A percentile compares a stretch with the other conserved stretches of the same genome.
Evolutionary conservation across 768 basidiomycete species (phyloP).

Genomic region (Dentipellis fragilis): DNA sequence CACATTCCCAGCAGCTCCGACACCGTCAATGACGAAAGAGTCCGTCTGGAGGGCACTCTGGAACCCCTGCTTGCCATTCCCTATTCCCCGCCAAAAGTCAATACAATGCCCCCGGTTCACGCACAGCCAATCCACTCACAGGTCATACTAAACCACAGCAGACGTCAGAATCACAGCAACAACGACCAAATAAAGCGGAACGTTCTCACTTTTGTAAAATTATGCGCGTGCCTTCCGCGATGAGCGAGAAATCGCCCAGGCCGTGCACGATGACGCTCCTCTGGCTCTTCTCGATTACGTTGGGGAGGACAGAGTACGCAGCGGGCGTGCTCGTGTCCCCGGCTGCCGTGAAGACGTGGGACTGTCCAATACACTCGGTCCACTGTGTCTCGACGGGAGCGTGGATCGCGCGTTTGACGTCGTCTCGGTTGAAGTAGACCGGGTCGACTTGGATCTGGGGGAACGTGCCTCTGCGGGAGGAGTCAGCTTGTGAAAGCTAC

Average conservation of each 20-base stretch:
- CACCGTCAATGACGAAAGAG: conserved; percentile 10
- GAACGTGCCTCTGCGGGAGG: conserved; percentile 7
- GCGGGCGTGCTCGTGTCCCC: conserved; percentile 4
- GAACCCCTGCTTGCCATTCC: conserved; percentile 11
- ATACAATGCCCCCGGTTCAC: too few species aligned
- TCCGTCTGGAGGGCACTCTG: conserved; percentile 4
- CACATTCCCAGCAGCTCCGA: conserved; percentile 9
- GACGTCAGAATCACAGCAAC: not conserved
- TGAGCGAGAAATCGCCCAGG: conserved; percentile 3
- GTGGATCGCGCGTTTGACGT: conserved; percentile 14
- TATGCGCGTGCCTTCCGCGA: conserved; percentile 9
- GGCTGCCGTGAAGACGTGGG: conserved; percentile 1
- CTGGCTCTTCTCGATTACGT: conserved; percentile 2
- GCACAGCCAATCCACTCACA: conserved; percentile 2
- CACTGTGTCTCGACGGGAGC: conserved; percentile 9
- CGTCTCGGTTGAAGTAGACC: conserved; percentile 12
- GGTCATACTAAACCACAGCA: conserved; percentile 7
- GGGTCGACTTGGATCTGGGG: conserved; percentile 9
- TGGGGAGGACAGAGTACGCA: conserved; percentile 2
- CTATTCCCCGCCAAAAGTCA: not conserved
- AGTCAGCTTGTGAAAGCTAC: not conserved
- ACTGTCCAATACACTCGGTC: conserved; percentile 4
- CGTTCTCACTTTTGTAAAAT: conserved; percentile 11
- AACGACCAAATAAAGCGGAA: not conserved
- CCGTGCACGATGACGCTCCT: conserved; percentile 9